Conservation (phyloP, 352 stramenopile species). For the Phytophthora brassicae region DNA sequence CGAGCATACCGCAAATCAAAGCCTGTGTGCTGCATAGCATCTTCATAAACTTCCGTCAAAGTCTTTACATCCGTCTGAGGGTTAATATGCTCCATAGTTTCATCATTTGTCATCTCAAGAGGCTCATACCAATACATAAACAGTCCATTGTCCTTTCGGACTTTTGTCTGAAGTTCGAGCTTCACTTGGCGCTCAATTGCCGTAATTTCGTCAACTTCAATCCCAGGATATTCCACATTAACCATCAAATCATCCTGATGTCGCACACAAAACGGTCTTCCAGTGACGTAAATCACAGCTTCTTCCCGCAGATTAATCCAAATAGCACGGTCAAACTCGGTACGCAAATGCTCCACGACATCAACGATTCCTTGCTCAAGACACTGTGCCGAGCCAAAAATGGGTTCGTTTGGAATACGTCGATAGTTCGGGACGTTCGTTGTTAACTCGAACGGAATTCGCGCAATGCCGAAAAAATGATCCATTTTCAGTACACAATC, state of each 20-base stretch:
- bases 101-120: constrained; percentile 72
- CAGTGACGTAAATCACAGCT: constrained; percentile 89
- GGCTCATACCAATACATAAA: constrained; percentile 89
- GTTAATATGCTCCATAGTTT: constrained; percentile 83
- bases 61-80: constrained; percentile 76
- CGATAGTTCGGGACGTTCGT: constrained; percentile 86
- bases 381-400: constrained; percentile 85
- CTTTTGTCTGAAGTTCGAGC: constrained; percentile 77
- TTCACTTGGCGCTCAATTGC: constrained; percentile 86
- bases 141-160: constrained; percentile 69
- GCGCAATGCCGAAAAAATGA: constrained; percentile 83
- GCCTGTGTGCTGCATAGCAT: constrained; percentile 42
- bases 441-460: constrained; percentile 66
- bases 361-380: constrained; percentile 74
- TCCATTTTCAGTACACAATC: constrained; percentile 89
- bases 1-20: constrained; percentile 81
- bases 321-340: constrained; percentile 68
- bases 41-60: constrained; percentile 67
- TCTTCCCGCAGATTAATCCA: constrained; percentile 93
- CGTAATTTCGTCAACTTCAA: constrained; percentile 88
- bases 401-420: constrained; percentile 72
- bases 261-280: constrained; percentile 84
- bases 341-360: constrained; percentile 57
- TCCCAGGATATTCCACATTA: constrained; percentile 88
- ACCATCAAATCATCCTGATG: constrained; percentile 79